Conservation (phyloP, 2,329 filamentous ascomycete species). For the Pseudocercospora macadamiae region DNA sequence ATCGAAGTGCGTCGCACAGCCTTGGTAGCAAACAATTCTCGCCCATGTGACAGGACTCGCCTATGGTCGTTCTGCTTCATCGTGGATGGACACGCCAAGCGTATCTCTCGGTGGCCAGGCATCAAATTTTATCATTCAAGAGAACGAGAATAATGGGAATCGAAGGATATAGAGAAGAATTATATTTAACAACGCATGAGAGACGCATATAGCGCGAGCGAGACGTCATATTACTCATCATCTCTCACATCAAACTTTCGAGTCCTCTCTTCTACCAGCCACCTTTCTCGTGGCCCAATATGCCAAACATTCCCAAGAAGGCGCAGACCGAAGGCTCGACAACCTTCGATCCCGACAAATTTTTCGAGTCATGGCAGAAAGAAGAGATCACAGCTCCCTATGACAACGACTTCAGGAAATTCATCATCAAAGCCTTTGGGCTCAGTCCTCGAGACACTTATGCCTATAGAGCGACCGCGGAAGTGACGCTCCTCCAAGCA, state of each 20-base stretch:
- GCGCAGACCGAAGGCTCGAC: constrained; percentile 45
- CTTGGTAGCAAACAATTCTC: not conserved
- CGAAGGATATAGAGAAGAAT: too few species aligned
- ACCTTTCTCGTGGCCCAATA: constrained; percentile 9
- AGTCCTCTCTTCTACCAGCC: not conserved
- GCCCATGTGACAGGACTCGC: not conserved
- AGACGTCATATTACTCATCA: not conserved
- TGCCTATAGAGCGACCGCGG: constrained; percentile 55
- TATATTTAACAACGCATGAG: too few species aligned
- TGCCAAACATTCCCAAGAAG: constrained; percentile 37
- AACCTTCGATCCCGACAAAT: constrained; percentile 50
- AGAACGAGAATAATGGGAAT: too few species aligned
- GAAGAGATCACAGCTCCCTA: constrained; percentile 43
- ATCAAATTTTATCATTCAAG: too few species aligned
- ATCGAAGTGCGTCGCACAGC: not conserved
- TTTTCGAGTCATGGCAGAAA: constrained; percentile 49
- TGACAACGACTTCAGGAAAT: constrained; percentile 48
- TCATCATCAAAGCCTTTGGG: constrained; percentile 52
- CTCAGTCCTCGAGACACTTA: constrained; percentile 52
- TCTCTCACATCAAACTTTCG: not conserved
- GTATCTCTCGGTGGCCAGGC: too few species aligned
- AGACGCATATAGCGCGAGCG: too few species aligned
- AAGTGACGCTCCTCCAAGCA: constrained; percentile 54
- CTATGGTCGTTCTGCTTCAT: too few species aligned
- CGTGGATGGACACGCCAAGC: too few species aligned